Base-by-base conservation (phyloP, 2,329 filamentous ascomycete genomes). In the Fusarium virguliforme region DNA sequence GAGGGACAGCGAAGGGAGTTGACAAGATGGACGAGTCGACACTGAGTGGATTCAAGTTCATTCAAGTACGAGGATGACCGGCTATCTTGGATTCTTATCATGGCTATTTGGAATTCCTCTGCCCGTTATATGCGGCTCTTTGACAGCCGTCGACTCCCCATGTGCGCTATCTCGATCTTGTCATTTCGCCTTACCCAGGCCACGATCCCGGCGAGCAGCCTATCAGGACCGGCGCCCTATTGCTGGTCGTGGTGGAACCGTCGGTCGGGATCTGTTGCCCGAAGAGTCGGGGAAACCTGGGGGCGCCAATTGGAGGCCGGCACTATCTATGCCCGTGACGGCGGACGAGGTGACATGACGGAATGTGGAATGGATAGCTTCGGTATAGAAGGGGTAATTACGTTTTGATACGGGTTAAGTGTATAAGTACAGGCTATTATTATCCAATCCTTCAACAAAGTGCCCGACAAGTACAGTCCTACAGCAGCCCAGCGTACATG, bases 401-500 rank as follows among this genome's bases (percentile, higher is more conserved):
- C 69, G 69, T 69, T 54, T 60, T 64, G 40, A 57, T 50, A 58
- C 68, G 65, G 60, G 64, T 60, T 67, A 64, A 12, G 8, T 26
- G 38, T 6, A 8, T 4, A 24, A 8, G 35, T 51, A 34, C 34
- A 26, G 34, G 24, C 18, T 18, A 18, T 18, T 54, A 54, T 37
- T 34, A 50, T 54, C 37, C n/a, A 43, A 43, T 8, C 30, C 34
- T 37, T 24, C 51, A 12, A 46, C 18, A 24, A 43, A 28, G 15
- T 18, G 18, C 18, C 18, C 18, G 18, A 2, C 18, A 18, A 18
- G 18, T 34, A 8, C 26, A 22, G 48, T 24, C n/a, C 53, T 74
- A 80, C 46, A 79, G 35, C 41, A 80, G 61, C 28, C 74, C 78
- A 51, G 72, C 66, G 48, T 73, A 76, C 54, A 75, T 77, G 22